Evolutionary conservation across 1,284 basidiomycete species (phyloP).

Genomic region (Austroboletus niveus): DNA sequence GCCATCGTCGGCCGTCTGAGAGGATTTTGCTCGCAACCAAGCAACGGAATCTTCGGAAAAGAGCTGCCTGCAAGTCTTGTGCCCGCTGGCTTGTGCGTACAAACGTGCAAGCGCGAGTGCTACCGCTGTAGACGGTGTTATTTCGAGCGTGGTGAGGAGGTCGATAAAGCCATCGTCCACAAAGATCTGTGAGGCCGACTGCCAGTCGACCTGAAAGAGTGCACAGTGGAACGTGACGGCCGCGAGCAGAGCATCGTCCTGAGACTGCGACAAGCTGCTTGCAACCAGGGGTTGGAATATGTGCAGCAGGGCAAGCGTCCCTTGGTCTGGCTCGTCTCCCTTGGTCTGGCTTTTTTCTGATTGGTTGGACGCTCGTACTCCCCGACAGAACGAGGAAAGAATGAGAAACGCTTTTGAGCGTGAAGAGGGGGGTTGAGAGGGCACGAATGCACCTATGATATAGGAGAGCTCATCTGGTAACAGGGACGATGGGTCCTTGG

Average conservation of each 20-base stretch:
- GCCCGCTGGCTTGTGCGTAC: slow-evolving; percentile 68
- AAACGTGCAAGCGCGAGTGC: slow-evolving; percentile 63
- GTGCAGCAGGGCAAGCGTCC: slow-evolving; percentile 46
- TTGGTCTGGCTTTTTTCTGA: slow-evolving; percentile 22
- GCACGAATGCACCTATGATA: slow-evolving; percentile 55
- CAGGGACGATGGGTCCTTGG: slow-evolving; percentile 35
- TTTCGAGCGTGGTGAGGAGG: slow-evolving; percentile 58
- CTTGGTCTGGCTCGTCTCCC: slow-evolving; percentile 37
- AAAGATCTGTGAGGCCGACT: slow-evolving; percentile 61
- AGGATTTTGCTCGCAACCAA: slow-evolving; percentile 64
- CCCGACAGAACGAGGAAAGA: slow-evolving; percentile 64
- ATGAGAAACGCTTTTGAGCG: slow-evolving; percentile 68
- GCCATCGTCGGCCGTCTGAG: slow-evolving; percentile 43
- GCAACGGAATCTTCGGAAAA: slow-evolving; percentile 52
- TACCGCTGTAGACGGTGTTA: slow-evolving; percentile 49
- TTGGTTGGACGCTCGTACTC: slow-evolving; percentile 41
- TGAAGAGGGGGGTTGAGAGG: slow-evolving; percentile 40
- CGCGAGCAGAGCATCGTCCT: slow-evolving; percentile 47
- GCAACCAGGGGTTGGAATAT: slow-evolving; percentile 49
- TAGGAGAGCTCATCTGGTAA: slow-evolving; percentile 55
- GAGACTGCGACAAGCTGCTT: slow-evolving; percentile 50
- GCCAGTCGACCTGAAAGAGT: slow-evolving; percentile 74
- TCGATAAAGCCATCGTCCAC: slow-evolving; percentile 59
- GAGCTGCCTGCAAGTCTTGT: slow-evolving; percentile 65
- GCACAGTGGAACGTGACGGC: slow-evolving; percentile 66